Conservation (phyloP, 2,329 filamentous ascomycete genomes). For the Ophiobolus disseminans region DNA sequence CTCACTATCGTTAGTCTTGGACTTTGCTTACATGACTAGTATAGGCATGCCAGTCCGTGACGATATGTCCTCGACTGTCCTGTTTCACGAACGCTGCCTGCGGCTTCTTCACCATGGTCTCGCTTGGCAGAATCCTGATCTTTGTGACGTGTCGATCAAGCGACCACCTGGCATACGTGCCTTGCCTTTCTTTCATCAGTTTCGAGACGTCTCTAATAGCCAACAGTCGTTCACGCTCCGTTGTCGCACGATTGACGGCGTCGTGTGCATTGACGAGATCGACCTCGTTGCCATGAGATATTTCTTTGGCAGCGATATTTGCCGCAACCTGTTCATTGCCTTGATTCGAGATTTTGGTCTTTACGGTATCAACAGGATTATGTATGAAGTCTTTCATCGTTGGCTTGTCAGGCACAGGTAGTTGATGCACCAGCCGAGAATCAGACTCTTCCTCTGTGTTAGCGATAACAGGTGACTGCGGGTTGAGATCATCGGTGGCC, state of each 20-base stretch:
- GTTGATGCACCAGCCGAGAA: slow-evolving; percentile 25
- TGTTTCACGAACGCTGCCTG: slow-evolving; percentile 32
- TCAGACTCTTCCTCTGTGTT: slow-evolving; percentile 17
- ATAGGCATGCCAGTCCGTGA: slow-evolving; percentile 43
- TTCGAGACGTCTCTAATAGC: slow-evolving; percentile 26
- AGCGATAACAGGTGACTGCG: slow-evolving; percentile 22
- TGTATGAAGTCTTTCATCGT: slow-evolving; percentile 34
- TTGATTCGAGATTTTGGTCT: slow-evolving; percentile 26
- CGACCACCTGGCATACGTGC: slow-evolving; percentile 46
- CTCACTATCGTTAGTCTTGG: neutral
- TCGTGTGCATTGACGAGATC: slow-evolving; percentile 46
- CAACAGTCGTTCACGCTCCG: slow-evolving; percentile 18
- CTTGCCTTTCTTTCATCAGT: slow-evolving; percentile 38
- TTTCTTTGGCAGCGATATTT: slow-evolving; percentile 54
- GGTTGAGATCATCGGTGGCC: slow-evolving; percentile 16
- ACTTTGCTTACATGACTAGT: slow-evolving; percentile 30
- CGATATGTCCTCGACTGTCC: slow-evolving; percentile 16
- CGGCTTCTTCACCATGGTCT: slow-evolving; percentile 22
- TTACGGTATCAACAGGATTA: slow-evolving; percentile 34
- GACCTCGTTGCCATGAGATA: slow-evolving; percentile 47
- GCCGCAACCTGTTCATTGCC: slow-evolving; percentile 34
- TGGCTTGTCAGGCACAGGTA: slow-evolving; percentile 25
- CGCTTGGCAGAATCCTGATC: slow-evolving; percentile 35
- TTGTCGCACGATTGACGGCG: slow-evolving; percentile 20
- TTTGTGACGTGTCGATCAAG: slow-evolving; percentile 47